A percentile compares a stretch with the other conserved stretches of the same genome.
phyloP scores from a whole-genome alignment of 306 rosid genomes.

The Urtica urens region DNA sequence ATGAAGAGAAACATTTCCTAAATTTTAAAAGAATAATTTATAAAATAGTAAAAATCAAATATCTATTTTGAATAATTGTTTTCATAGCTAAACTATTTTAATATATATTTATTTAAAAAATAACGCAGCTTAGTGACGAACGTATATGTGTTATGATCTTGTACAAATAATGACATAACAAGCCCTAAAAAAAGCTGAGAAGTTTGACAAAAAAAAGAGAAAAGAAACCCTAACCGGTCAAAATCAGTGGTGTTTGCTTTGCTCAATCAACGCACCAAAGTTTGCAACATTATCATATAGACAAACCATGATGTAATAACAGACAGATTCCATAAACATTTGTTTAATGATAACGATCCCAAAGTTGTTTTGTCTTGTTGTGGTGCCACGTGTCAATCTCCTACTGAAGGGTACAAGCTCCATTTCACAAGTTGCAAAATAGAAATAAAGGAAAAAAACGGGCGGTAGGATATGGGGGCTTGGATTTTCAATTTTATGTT shows the following conservation, averaged over 20 bases:
- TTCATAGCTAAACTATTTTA: too few species aligned
- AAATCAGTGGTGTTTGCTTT: slow-evolving; percentile 5
- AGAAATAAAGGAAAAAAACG: too few species aligned
- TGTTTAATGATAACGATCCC: not conserved
- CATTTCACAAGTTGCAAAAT: slow-evolving; percentile 4
- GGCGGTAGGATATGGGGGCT: slow-evolving; percentile 9
- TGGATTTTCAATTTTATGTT: not conserved
- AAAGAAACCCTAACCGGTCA: slow-evolving; percentile 1
- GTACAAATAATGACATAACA: not conserved
- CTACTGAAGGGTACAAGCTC: slow-evolving; percentile 12
- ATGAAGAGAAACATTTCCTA: too few species aligned
- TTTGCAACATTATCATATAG: not conserved
- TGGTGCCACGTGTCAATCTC: slow-evolving; percentile 21
- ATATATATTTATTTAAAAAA: too few species aligned
- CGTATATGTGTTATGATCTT: not conserved
- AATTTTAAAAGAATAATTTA: too few species aligned
- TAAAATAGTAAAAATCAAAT: too few species aligned
- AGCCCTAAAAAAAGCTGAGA: not conserved
- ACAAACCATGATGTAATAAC: slow-evolving; percentile 8
- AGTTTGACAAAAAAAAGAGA: too few species aligned
- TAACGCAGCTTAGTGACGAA: too few species aligned
- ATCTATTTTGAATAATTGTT: too few species aligned
- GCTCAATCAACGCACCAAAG: slow-evolving; percentile 2
- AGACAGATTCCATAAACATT: slow-evolving; percentile 6
- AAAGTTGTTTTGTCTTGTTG: not conserved